Conservation (phyloP, 345 rosid species). For the Rubroshorea leprosula region DNA sequence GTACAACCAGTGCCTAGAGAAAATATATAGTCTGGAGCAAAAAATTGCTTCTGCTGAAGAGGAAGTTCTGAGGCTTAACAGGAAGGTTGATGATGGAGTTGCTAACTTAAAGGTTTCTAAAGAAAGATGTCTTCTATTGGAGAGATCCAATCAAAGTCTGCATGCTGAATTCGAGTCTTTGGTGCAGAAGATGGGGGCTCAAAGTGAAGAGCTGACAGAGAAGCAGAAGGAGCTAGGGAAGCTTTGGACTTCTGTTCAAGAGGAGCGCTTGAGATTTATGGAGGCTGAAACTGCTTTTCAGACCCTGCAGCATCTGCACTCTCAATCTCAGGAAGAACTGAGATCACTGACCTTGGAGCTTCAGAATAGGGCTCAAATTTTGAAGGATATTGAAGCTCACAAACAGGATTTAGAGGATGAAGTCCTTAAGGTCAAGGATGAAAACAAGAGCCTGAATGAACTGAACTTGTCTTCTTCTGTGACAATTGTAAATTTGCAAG, state of each 20-base stretch:
- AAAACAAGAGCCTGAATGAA: conserved; percentile 54
- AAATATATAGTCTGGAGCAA: conserved; percentile 57
- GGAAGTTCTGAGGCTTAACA: conserved; percentile 63
- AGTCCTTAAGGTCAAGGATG: conserved; percentile 44
- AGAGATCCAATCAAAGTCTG: conserved; percentile 67
- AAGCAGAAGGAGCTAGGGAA: conserved; percentile 84
- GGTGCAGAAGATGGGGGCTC: conserved; percentile 53
- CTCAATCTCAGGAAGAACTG: conserved; percentile 95
- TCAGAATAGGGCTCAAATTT: conserved; percentile 46
- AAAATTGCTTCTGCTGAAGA: conserved; percentile 54
- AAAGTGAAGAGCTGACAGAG: conserved; percentile 69
- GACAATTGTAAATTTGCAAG: conserved; percentile 62
- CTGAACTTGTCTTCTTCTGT: conserved; percentile 63
- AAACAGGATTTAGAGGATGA: conserved; percentile 54
- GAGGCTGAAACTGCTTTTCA: conserved; percentile 99
- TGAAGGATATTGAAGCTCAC: conserved; percentile 61
- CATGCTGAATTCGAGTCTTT: conserved; percentile 63
- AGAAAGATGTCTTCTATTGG: conserved; percentile 70
- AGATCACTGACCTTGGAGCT: conserved; percentile 62
- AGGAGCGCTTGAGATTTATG: conserved; percentile 74
- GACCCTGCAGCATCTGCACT: conserved; percentile 84
- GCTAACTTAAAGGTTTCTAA: conserved; percentile 68
- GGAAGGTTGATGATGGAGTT: conserved; percentile 57
- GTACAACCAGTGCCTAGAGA: conserved; percentile 71
- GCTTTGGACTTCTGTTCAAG: conserved; percentile 82